Evolutionary conservation across 225 moss, liverwort and hornwort genomes (phyloP).

Genomic region (Lunularia cruciata): DNA sequence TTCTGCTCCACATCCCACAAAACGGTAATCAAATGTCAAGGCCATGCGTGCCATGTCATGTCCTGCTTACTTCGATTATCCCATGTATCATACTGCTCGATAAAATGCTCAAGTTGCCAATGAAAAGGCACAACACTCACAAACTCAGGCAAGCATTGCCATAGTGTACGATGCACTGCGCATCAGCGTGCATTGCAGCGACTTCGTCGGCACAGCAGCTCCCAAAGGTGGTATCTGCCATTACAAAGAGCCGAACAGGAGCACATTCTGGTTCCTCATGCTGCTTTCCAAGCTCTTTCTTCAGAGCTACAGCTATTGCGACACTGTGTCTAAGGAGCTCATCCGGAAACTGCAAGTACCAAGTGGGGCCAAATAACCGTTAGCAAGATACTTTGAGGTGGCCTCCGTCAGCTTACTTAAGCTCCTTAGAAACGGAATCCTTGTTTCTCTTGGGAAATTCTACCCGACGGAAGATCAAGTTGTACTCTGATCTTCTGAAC

Average conservation of each 20-base stretch:
- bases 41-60: too few species aligned
- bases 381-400: neutral
- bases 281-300: constrained; percentile 43
- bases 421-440: too few species aligned
- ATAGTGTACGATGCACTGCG: constrained; percentile 87
- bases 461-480: too few species aligned
- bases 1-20: constrained; percentile 39
- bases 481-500: too few species aligned
- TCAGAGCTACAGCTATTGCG: constrained; percentile 58
- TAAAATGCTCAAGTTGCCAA: neutral
- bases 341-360: constrained; percentile 70
- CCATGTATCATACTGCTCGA: neutral
- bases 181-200: constrained; percentile 92
- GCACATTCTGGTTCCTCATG: constrained; percentile 2
- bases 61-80: too few species aligned
- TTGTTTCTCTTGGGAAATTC: too few species aligned
- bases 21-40: neutral
- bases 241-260: constrained; percentile 58
- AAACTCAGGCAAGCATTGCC: constrained; percentile 73
- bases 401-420: too few species aligned
- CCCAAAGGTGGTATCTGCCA: constrained; percentile 95
- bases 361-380: neutral
- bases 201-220: constrained; percentile 98
- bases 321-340: constrained; percentile 64
- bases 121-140: constrained; percentile 23